Conservation (phyloP, 176 grass and related monocot genomes). For the Bolboschoenus planiculmis region DNA sequence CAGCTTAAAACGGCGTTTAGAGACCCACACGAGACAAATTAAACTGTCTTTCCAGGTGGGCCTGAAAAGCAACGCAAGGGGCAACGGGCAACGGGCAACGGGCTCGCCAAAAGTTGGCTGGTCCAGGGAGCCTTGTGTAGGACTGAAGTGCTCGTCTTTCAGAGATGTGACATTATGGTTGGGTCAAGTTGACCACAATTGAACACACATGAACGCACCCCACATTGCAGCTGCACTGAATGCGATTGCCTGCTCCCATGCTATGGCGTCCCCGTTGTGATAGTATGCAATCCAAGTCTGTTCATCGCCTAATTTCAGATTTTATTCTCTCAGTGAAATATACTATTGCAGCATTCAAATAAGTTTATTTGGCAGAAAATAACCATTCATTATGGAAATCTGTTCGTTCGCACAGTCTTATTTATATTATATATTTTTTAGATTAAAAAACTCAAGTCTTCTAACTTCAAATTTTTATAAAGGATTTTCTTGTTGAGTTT, state of each 20-base stretch:
- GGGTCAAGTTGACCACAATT: neutral
- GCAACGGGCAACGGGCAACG: neutral
- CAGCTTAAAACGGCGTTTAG: neutral
- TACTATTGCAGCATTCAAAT: no score
- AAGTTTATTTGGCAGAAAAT: no score
- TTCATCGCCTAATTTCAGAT: no score
- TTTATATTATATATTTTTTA: no score
- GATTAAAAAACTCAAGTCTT: no score
- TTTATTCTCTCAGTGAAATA: no score
- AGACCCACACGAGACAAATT: slow-evolving; percentile 16
- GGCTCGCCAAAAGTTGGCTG: neutral
- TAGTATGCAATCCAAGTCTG: neutral
- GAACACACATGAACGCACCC: neutral
- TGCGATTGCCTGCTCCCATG: neutral
- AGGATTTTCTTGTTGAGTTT: no score
- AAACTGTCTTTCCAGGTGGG: slow-evolving; percentile 20
- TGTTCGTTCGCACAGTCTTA: no score
- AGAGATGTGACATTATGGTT: neutral
- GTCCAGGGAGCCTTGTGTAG: neutral
- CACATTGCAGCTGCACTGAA: neutral
- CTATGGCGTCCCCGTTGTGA: neutral
- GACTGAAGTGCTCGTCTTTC: neutral
- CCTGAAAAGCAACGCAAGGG: neutral
- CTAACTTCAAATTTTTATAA: no score
- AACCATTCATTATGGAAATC: no score